Evolutionary conservation across 176 grass and related monocot genomes (phyloP).

Genomic region (Eleusine coracana): DNA sequence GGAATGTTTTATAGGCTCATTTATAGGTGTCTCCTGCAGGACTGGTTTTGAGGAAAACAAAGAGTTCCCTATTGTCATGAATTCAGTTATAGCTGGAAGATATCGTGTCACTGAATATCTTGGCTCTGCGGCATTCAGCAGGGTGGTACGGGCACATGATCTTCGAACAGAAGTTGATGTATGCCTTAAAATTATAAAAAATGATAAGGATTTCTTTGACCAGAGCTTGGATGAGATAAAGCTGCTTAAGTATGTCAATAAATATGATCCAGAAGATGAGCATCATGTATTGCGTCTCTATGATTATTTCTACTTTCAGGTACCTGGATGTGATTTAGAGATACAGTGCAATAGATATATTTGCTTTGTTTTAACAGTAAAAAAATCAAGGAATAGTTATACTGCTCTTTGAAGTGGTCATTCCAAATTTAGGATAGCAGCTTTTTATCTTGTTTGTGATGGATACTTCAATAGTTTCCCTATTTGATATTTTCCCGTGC

Average conservation of each 20-base stretch:
- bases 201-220: conserved; percentile 98
- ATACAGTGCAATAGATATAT: conserved; percentile 21
- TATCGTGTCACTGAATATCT: conserved; percentile 89
- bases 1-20: conserved; percentile 54
- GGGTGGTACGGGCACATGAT: conserved; percentile 85
- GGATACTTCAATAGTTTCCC: conserved; percentile 15
- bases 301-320: conserved; percentile 98
- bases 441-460: not conserved
- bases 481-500: conserved; percentile 22
- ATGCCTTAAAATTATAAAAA: conserved; percentile 99
- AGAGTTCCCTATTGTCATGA: conserved; percentile 88
- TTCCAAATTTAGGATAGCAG: conserved; percentile 17
- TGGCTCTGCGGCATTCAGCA: conserved; percentile 96
- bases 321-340: conserved; percentile 10
- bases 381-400: conserved; percentile 21
- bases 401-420: not conserved
- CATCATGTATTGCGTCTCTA: conserved; percentile 85
- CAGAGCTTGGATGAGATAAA: conserved; percentile 99
- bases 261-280: conserved; percentile 83
- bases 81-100: conserved; percentile 89
- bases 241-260: conserved; percentile 96
- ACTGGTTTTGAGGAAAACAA: conserved; percentile 99
- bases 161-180: conserved; percentile 78
- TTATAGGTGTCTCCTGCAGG: conserved; percentile 62
- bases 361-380: conserved; percentile 17